A percentile compares a stretch with the other conserved stretches of the same genome.
Conservation (phyloP, 2,329 filamentous ascomycete genomes). For the Fusarium metavorans region DNA sequence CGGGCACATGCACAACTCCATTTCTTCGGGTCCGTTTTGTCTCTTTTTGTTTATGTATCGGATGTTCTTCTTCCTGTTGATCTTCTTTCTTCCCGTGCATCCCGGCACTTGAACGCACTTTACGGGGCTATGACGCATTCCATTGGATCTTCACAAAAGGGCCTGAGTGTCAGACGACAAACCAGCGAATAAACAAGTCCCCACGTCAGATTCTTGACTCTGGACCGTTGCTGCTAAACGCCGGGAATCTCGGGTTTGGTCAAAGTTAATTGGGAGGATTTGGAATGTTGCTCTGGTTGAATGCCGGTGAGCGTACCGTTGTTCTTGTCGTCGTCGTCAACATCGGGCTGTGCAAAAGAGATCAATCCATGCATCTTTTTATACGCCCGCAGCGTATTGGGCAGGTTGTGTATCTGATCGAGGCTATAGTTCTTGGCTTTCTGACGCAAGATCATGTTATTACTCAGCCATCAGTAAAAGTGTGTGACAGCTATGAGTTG, state of each 20-base stretch:
- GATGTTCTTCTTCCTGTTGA: neutral
- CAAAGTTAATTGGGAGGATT: neutral
- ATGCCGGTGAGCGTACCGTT: neutral
- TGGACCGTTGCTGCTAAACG: conserved; percentile 9
- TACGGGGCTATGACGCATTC: conserved; percentile 38
- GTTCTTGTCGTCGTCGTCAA: conserved; percentile 12
- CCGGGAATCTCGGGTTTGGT: conserved; percentile 6
- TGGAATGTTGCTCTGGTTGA: neutral
- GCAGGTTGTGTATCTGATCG: neutral
- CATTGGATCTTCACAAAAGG: conserved; percentile 19
- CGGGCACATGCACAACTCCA: conserved; percentile 9
- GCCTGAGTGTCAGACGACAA: conserved; percentile 15
- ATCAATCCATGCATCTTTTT: neutral
- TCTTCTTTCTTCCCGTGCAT: conserved; percentile 23
- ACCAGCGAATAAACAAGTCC: neutral
- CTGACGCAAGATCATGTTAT: neutral
- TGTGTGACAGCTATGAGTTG: neutral
- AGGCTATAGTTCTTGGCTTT: conserved; percentile 21
- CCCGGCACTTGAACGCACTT: conserved; percentile 21
- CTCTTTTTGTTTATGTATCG: neutral
- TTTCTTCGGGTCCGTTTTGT: neutral
- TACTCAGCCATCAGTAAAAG: neutral
- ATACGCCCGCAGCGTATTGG: neutral
- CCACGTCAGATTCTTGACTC: conserved; percentile 24
- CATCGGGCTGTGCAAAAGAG: conserved; percentile 27